phyloP scores from a whole-genome alignment of 192 early-diverging fungal species.

The Funneliformis geosporum region DNA sequence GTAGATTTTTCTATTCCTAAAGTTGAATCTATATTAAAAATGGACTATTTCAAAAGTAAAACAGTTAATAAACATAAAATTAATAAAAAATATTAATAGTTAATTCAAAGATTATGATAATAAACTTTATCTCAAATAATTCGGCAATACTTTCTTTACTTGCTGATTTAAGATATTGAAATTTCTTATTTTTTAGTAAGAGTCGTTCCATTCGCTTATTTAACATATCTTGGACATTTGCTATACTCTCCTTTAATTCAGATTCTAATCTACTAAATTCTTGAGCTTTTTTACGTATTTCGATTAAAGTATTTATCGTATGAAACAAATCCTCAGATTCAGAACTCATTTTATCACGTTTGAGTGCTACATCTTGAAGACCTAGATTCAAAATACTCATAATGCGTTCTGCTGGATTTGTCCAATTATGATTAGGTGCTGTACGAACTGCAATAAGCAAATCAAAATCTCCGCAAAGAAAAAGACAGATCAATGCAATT shows the following conservation, averaged over 20 bases:
- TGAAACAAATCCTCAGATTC: background rate
- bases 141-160: background rate
- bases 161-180: background rate
- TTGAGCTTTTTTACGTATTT: background rate
- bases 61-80: background rate
- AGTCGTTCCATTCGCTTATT: background rate
- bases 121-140: background rate
- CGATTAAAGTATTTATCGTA: background rate
- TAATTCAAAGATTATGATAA: background rate
- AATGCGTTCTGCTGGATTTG: background rate
- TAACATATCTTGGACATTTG: background rate
- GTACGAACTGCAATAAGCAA: background rate
- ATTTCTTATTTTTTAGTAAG: background rate
- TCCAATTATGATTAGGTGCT: background rate
- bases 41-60: background rate
- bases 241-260: background rate
- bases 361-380: conserved; percentile 6
- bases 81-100: background rate
- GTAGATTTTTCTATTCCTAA: background rate
- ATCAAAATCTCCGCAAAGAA: background rate
- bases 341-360: background rate
- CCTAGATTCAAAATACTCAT: conserved; percentile 1
- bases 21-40: background rate
- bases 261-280: background rate
- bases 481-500: conserved; percentile 2